Evolutionary conservation across 345 rosid genomes (phyloP).

Genomic region (Moringa oleifera): DNA sequence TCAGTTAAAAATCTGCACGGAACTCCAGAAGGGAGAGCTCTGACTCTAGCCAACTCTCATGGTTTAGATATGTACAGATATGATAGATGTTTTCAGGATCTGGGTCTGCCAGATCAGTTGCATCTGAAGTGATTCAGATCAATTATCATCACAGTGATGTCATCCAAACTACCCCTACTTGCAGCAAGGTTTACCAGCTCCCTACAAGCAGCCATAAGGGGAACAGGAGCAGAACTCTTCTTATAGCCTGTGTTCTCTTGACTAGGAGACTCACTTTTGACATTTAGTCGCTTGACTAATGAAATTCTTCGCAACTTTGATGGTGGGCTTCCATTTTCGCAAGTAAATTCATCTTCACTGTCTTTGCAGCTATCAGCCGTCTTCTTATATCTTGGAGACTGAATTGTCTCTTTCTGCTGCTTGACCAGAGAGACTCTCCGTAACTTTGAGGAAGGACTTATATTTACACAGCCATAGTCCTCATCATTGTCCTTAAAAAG

Average conservation of each 20-base stretch:
- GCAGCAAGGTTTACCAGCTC: slow-evolving; percentile 62
- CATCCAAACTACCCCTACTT: slow-evolving; percentile 69
- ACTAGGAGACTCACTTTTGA: slow-evolving; percentile 24
- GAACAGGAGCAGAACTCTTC: slow-evolving; percentile 22
- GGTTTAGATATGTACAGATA: too few relatives aligned
- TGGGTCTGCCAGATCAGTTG: slow-evolving; percentile 11
- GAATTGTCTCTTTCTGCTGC: slow-evolving; percentile 26
- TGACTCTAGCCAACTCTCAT: too few relatives aligned
- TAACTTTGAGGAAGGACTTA: slow-evolving; percentile 65
- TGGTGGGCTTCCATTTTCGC: slow-evolving; percentile 52
- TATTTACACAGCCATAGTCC: slow-evolving; percentile 39
- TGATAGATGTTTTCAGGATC: too few relatives aligned
- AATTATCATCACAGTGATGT: slow-evolving; percentile 66
- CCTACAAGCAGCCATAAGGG: slow-evolving; percentile 53
- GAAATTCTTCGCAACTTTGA: slow-evolving; percentile 48
- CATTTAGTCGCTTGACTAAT: slow-evolving; percentile 33
- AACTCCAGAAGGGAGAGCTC: too few relatives aligned
- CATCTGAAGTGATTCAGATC: slow-evolving; percentile 49
- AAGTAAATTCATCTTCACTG: slow-evolving; percentile 30
- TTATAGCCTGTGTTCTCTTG: slow-evolving; percentile 34
- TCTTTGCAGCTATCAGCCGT: slow-evolving; percentile 18
- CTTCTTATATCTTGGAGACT: slow-evolving; percentile 31
- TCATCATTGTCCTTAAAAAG: slow-evolving; percentile 20
- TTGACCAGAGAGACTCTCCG: slow-evolving; percentile 55
- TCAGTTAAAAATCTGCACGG: too few relatives aligned